These are phyloP conservation scores for Eutrema salsugineum DNA, from an alignment of 441 rosid genomes.

Conservation along the genomic window DNA sequence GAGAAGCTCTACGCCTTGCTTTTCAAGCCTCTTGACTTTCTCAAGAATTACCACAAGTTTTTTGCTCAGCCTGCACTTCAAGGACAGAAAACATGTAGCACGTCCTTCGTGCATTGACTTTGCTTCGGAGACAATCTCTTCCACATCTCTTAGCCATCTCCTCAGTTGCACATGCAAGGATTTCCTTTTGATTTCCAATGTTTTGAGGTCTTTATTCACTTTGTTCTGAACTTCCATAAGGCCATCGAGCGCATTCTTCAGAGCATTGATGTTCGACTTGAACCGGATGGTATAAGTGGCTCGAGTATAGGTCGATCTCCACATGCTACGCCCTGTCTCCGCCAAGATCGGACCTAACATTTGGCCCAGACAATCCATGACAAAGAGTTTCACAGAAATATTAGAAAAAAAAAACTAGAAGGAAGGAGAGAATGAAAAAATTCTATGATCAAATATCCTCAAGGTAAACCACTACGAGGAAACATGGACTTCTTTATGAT, in stretches of 20 bases:
- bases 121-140: constrained; percentile 12
- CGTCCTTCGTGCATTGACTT: neutral
- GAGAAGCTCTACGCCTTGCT: constrained; percentile 8
- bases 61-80: constrained; percentile 10
- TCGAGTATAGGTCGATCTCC: constrained; percentile 7
- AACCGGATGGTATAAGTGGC: neutral
- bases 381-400: neutral
- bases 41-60: constrained; percentile 10
- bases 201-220: constrained; percentile 14
- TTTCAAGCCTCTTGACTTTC: constrained; percentile 13
- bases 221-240: constrained; percentile 20
- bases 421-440: neutral
- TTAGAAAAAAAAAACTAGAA: neutral
- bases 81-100: constrained; percentile 11
- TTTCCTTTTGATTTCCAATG: constrained; percentile 20
- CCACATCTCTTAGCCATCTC: constrained; percentile 26
- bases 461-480: neutral
- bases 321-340: neutral
- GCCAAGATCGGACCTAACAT: constrained; percentile 9
- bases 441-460: neutral
- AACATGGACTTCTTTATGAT: neutral
- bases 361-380: constrained; percentile 22
- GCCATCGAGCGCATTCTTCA: constrained; percentile 16
- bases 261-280: constrained; percentile 18
- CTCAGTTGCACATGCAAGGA: constrained; percentile 15